Conservation (phyloP, 345 rosid genomes). For the Eutrema yunnanense region DNA sequence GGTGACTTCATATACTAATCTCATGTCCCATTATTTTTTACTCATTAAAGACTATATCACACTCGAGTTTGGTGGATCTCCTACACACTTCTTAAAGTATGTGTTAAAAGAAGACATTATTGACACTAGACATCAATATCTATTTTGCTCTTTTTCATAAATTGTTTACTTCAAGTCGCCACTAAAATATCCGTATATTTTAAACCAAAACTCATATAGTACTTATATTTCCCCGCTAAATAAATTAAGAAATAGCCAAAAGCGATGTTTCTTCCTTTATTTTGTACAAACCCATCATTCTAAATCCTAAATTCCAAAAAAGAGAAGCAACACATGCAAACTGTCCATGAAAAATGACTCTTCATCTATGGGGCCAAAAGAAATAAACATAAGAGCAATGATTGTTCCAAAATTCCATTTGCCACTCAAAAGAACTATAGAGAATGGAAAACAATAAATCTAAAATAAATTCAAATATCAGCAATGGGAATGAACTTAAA, state of each 20-base stretch:
- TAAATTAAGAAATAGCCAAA: not conserved
- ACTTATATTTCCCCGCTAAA: not conserved
- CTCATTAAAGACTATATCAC: conserved; percentile 11
- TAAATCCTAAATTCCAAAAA: not conserved
- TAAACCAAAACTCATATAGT: not conserved
- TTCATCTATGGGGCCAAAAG: conserved; percentile 10
- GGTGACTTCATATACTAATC: conserved; percentile 20
- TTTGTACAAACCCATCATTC: not conserved
- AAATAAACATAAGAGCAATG: conserved; percentile 5
- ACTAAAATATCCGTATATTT: not conserved
- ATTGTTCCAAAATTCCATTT: conserved; percentile 12
- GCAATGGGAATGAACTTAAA: not conserved
- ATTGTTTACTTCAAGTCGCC: not conserved
- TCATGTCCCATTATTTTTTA: not conserved
- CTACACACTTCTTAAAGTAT: conserved; percentile 2
- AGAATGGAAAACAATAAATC: not conserved
- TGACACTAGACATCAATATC: not conserved
- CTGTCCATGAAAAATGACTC: conserved; percentile 10
- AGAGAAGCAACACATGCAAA: conserved; percentile 4
- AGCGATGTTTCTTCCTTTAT: not conserved
- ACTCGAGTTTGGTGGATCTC: conserved; percentile 18
- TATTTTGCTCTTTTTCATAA: conserved; percentile 9
- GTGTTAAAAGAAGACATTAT: not conserved
- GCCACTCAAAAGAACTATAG: not conserved
- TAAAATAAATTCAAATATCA: not conserved